Evolutionary conservation across 345 rosid species (phyloP).

Genomic region (Hevea brasiliensis): DNA sequence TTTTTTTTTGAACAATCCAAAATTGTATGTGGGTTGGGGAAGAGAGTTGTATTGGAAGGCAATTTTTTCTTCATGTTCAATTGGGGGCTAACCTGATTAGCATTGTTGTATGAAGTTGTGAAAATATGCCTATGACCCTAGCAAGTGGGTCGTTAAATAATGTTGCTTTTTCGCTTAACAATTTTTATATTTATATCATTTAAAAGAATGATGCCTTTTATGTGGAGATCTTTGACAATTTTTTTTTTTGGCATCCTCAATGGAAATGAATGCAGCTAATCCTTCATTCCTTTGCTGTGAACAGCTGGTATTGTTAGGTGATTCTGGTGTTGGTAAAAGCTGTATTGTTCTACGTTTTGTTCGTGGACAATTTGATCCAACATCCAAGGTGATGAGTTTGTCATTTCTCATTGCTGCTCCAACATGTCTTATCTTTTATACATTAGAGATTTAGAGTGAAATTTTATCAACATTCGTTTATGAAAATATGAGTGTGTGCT

Average conservation of each 20-base stretch:
- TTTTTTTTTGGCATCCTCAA: not conserved
- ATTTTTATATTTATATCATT: too few species aligned
- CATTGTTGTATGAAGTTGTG: too few species aligned
- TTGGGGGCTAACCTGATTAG: not conserved
- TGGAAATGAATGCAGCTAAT: constrained; percentile 16
- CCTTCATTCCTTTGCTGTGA: constrained; percentile 21
- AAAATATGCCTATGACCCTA: too few species aligned
- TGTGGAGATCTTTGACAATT: not conserved
- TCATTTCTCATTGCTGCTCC: not conserved
- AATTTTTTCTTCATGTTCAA: not conserved
- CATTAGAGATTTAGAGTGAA: not conserved
- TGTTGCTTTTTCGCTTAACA: too few species aligned
- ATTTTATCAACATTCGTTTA: not conserved
- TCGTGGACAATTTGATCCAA: constrained; percentile 96
- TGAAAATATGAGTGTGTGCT: not conserved
- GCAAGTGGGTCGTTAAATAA: too few species aligned
- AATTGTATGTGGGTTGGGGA: not conserved
- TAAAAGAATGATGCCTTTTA: not conserved
- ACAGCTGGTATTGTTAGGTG: constrained; percentile 92
- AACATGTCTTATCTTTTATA: not conserved
- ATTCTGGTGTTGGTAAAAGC: constrained; percentile 98
- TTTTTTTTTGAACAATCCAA: not conserved
- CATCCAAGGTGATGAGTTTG: constrained; percentile 64
- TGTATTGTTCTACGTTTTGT: constrained; percentile 99
- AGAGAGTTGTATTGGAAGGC: not conserved